Percentiles rank a stretch among this genome's conserved stretches.
Evolutionary conservation across 768 basidiomycete genomes (phyloP).

Genomic region (Amanita inopinata): DNA sequence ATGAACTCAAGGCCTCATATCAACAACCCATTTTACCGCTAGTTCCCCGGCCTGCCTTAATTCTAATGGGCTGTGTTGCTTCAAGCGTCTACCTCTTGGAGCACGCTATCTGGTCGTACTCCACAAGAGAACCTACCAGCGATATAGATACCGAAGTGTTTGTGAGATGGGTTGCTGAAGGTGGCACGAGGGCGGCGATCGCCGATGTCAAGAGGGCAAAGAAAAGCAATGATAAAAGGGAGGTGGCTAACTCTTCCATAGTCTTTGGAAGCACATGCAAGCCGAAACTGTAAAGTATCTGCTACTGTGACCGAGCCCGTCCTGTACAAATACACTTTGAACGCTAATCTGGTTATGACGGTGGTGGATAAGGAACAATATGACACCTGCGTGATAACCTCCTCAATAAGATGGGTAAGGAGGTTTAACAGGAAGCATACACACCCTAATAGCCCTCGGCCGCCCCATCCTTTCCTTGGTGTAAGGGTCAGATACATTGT

Average conservation of each 20-base stretch:
- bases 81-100: conserved; percentile 53
- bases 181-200: conserved; percentile 31
- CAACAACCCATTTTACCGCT: conserved; percentile 32
- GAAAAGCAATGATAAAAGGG: conserved; percentile 15
- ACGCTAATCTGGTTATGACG: conserved; percentile 9
- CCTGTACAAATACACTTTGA: conserved; percentile 9
- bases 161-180: conserved; percentile 36
- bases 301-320: no score
- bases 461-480: conserved; percentile 77
- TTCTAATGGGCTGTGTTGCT: conserved; percentile 45
- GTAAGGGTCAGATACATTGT: conserved; percentile 44
- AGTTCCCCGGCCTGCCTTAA: conserved; percentile 46
- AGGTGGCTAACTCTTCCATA: conserved; percentile 20
- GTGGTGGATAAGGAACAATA: conserved; percentile 40
- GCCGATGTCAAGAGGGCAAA: conserved; percentile 24
- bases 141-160: conserved; percentile 44
- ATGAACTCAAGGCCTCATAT: conserved; percentile 31
- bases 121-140: conserved; percentile 17
- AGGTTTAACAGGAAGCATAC: no score
- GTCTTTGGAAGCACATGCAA: conserved; percentile 23
- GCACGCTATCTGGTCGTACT: conserved; percentile 54
- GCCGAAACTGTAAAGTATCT: conserved; percentile 18
- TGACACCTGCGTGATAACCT: conserved; percentile 60
- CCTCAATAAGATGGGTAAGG: no score
- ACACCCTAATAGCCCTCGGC: conserved; percentile 77